Base-by-base conservation (phyloP, 495 filamentous ascomycete species). In the Aspergillus heteromorphus region DNA sequence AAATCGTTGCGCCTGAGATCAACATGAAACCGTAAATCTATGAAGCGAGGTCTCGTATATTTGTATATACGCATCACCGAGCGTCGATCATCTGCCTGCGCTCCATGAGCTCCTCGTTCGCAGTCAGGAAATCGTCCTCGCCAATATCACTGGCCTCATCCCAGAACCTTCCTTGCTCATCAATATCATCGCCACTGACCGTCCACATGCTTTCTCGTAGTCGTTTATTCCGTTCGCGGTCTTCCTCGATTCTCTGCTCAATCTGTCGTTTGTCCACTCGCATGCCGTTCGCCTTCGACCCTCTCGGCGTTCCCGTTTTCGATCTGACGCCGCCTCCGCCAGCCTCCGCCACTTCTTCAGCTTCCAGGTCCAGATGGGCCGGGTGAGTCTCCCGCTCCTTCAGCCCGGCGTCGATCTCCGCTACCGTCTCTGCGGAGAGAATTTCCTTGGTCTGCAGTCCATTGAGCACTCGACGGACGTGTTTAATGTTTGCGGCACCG, bases 241-340 rank as follows among this genome's bases (percentile, higher is more conserved):
- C 93, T 65, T 98, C 93, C 58, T 98, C 95, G 57, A 98, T 97
- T 48, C 93, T 72, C 74, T 97, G 92, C 71, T 97, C 91, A 31
- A 96, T 88, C 74, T 92, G 85, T 51, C 85, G 81, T 67, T 91
- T 92, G 63, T 97, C 91, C 11, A 91, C 74, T 51, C 82, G 79
- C 42, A 75, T 61, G 38, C 69, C 69, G 51, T 69, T 70, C 2
- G 63, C 55, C 56, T 69, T 71, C 5, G 58, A 48, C 40, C 67
- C 64, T 1, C 63, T 64, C 5, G 68, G 66, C 8, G 71, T 69
- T 10, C 66, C 71, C 3, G 48, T 61, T 55, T 66, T 70, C 6
- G 63, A 57, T 23, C 41, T 67, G 40, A 36, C 51, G 49, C 56
- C 63, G 16, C 64, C 63, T 27, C 34, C 54, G 50, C 54, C 64